Evolutionary conservation across 164 flowering plant genomes (phyloP), one percentile per base, ranked within the genome.

Genomic region (Aristolochia contorta): DNA sequence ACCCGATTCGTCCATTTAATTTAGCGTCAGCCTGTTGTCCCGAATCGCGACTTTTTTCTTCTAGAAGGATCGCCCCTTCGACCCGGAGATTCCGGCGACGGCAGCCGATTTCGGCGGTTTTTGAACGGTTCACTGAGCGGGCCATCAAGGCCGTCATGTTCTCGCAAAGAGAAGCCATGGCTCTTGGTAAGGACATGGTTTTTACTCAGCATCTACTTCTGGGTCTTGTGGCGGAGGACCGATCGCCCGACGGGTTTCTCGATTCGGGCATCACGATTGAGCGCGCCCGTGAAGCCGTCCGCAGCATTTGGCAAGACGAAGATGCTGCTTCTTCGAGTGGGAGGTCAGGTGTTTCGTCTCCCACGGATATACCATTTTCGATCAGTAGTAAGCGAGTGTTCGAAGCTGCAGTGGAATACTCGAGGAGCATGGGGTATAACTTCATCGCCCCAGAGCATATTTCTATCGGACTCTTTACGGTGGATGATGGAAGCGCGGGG

Each of bases 391-490:
- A 89, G 76, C 79, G 86, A 1, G 91, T 85, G 22, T 84, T 89
- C 18, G 94, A 89, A 57, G 91, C 87, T 32, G 94, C 96, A 0
- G 74, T 81, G 16, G 88, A 84, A 77, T 85, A 85, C 65, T 86
- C 93, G 0, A 83, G 75, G 78, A 75, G 77, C n/a, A 75, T 79
- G 82, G 87, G 82, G 3, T 69, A 82, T 58, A 78, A 89, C 62
- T 89, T 77, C 62, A 75, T 89, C 20, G 83, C 86, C 0, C 94
- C 94, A 0, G 94, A 89, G 71, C 96, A 89, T 66, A 82, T 89
- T 56, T 77, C 85, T 2, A 71, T 89, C 48, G 96, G 82, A 1
- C 68, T 89, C 12, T 79, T 89, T 63, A 79, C 86, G 0, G 82
- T 81, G 37, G 91, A 85, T 70, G 88, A 89, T 72, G 96, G 89